Conservation (phyloP, 2,329 filamentous ascomycete species). For the Lecanicillium sp. region DNA sequence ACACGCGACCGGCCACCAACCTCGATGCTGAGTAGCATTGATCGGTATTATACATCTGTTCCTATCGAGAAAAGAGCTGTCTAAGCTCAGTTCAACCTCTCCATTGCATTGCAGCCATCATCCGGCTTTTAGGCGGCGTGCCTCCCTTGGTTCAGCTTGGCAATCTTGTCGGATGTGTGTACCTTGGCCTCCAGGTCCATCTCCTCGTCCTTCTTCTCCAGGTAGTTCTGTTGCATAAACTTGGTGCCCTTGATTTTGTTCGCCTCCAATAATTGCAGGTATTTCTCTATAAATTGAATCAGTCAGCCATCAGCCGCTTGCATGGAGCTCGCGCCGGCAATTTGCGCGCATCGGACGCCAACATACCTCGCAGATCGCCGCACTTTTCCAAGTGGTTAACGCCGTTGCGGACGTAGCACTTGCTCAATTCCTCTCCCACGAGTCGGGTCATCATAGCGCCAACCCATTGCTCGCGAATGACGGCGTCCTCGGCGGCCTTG, state of each 20-base stretch:
- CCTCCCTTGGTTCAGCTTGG: constrained; percentile 27
- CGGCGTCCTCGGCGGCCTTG: constrained; percentile 75
- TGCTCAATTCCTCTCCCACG: constrained; percentile 74
- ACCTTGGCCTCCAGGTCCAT: constrained; percentile 30
- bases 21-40: not conserved
- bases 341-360: not conserved
- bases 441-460: constrained; percentile 81
- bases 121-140: constrained; percentile 20
- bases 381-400: constrained; percentile 88
- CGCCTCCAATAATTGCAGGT: constrained; percentile 68
- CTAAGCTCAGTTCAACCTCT: constrained; percentile 6
- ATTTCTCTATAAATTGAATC: constrained; percentile 55
- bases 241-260: constrained; percentile 72
- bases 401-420: constrained; percentile 78
- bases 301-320: constrained; percentile 7
- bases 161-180: constrained; percentile 30
- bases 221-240: constrained; percentile 73
- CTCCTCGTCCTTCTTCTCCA: constrained; percentile 42
- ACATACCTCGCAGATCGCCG: constrained; percentile 70
- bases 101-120: not conserved
- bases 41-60: constrained; percentile 1
- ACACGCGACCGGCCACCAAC: too few relatives aligned
- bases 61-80: constrained; percentile 4
- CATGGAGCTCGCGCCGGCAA: not conserved
- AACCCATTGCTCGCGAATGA: constrained; percentile 83